A percentile compares a stretch with the other conserved stretches of the same genome.
phyloP scores from a whole-genome alignment of 148 eudicot genomes.

The Camellia japonica region DNA sequence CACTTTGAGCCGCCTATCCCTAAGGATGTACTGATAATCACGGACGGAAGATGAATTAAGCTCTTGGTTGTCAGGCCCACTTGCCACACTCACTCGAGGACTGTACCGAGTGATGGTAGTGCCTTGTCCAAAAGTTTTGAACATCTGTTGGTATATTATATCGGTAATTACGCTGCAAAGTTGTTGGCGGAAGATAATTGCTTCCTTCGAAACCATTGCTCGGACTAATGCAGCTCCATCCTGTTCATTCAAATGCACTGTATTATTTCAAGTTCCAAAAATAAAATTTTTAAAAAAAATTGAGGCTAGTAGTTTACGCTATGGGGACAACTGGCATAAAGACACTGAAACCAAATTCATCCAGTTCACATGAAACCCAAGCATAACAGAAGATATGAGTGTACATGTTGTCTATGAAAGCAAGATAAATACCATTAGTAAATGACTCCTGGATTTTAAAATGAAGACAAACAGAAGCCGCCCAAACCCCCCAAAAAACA shows the following conservation, averaged over 20 bases:
- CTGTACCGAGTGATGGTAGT: slow-evolving; percentile 12
- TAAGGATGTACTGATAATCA: slow-evolving; percentile 48
- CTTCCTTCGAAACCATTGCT: slow-evolving; percentile 63
- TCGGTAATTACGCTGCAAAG: slow-evolving; percentile 61
- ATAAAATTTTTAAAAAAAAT: neutral
- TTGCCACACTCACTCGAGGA: slow-evolving; percentile 13
- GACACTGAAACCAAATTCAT: neutral
- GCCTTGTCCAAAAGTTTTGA: slow-evolving; percentile 26
- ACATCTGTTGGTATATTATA: slow-evolving; percentile 58
- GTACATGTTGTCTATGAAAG: neutral
- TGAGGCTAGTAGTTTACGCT: neutral
- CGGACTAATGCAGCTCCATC: slow-evolving; percentile 73
- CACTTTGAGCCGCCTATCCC: slow-evolving; percentile 74
- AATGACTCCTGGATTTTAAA: neutral
- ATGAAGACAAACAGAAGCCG: neutral
- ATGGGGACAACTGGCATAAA: neutral
- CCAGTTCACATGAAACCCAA: neutral
- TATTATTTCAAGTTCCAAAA: neutral
- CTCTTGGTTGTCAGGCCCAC: slow-evolving; percentile 9
- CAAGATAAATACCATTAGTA: neutral
- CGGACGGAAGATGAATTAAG: slow-evolving; percentile 20
- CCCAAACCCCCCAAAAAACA: no score
- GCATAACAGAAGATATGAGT: neutral
- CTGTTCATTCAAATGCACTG: slow-evolving; percentile 34
- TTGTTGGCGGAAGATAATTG: slow-evolving; percentile 55